These are phyloP conservation scores for Pestalotiopsis sp. DNA, from an alignment of 2,329 filamentous ascomycete genomes.

Conservation along the genomic window DNA sequence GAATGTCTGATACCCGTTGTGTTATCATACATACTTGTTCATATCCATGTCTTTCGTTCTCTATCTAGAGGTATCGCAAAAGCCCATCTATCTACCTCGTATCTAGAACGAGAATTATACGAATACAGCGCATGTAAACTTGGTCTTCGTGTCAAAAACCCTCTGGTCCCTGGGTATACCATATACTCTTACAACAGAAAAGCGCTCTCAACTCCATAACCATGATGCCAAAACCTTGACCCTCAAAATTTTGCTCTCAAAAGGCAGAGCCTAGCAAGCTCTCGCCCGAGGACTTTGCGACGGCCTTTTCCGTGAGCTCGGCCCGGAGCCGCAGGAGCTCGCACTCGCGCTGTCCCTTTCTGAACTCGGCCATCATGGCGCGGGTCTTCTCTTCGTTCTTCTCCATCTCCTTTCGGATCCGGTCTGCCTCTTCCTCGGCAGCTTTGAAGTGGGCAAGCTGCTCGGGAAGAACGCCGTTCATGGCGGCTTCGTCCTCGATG, in stretches of 20 bases:
- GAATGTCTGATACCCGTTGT: too few relatives aligned
- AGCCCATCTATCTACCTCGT: too few relatives aligned
- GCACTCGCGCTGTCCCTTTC: slow-evolving; percentile 56
- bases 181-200: not conserved
- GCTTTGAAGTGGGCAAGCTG: slow-evolving; percentile 56
- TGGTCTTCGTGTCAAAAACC: not conserved
- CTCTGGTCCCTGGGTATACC: not conserved
- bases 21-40: too few relatives aligned
- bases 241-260: slow-evolving; percentile 26
- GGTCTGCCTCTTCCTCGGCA: slow-evolving; percentile 61
- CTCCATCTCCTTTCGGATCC: slow-evolving; percentile 54
- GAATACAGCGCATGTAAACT: too few relatives aligned
- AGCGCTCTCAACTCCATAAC: not conserved
- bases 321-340: slow-evolving; percentile 57
- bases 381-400: slow-evolving; percentile 57
- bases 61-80: too few relatives aligned
- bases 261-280: slow-evolving; percentile 59
- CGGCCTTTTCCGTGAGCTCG: slow-evolving; percentile 57
- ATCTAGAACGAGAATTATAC: too few relatives aligned
- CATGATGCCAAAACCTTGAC: not conserved
- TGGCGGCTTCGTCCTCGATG: slow-evolving; percentile 44
- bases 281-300: slow-evolving; percentile 60
- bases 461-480: slow-evolving; percentile 53
- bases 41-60: too few relatives aligned
- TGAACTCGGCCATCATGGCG: slow-evolving; percentile 55